Evolutionary conservation across 345 rosid species (phyloP).

Genomic region (Rhodamnia rubescens): DNA sequence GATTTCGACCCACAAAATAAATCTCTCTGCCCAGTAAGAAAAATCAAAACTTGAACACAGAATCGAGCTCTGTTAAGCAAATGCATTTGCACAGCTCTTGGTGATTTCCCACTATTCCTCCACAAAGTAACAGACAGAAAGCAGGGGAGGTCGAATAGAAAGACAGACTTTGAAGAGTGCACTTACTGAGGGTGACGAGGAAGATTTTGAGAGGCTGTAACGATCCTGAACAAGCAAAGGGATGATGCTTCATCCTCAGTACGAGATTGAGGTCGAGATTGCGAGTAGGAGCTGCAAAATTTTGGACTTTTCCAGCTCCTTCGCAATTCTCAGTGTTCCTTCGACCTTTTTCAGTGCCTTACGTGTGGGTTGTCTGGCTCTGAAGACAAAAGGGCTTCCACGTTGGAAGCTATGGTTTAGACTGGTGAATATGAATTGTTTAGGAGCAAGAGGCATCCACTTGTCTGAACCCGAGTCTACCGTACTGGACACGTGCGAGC

Average conservation of each 20-base stretch:
- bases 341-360: background rate
- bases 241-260: background rate
- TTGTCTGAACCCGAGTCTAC: background rate
- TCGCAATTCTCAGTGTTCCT: background rate
- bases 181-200: constrained; percentile 2
- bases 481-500: background rate
- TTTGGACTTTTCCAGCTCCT: background rate
- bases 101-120: background rate
- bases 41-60: background rate
- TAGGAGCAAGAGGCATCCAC: background rate
- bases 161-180: background rate
- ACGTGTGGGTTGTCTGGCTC: background rate
- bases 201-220: background rate
- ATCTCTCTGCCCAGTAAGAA: background rate
- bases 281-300: background rate
- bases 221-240: background rate
- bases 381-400: background rate
- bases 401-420: background rate
- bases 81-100: background rate
- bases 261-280: background rate
- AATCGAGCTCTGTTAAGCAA: background rate
- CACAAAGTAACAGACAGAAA: background rate
- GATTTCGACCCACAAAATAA: background rate
- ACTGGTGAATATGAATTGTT: background rate
- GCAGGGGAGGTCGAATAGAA: background rate